phyloP scores from a whole-genome alignment of 2,329 filamentous ascomycete species.

The Torrubiella hemipterigena region DNA sequence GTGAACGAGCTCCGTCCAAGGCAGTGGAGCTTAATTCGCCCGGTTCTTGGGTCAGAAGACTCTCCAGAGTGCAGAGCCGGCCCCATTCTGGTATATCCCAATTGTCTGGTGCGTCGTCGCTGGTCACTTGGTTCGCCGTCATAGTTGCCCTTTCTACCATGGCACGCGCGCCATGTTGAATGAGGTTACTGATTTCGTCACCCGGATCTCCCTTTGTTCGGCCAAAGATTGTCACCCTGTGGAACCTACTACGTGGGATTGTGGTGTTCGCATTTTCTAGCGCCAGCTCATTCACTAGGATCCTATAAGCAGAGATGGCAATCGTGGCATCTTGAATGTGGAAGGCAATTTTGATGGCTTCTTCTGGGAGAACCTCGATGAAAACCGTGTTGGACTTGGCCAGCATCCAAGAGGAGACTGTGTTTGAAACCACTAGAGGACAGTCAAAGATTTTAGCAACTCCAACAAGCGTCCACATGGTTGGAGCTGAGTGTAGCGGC shows the following conservation, averaged over 20 bases:
- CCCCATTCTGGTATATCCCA: conserved; percentile 21
- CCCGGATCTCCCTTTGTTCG: conserved; percentile 34
- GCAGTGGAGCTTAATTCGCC: too few species aligned
- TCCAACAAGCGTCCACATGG: conserved; percentile 54
- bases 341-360: conserved; percentile 44
- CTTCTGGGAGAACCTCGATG: conserved; percentile 52
- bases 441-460: conserved; percentile 49
- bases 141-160: conserved; percentile 33
- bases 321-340: conserved; percentile 29
- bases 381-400: conserved; percentile 41
- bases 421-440: conserved; percentile 28
- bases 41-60: too few species aligned
- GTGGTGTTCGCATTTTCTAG: conserved; percentile 18
- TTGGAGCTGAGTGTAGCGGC: conserved; percentile 50
- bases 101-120: conserved; percentile 18
- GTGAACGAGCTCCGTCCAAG: conserved; percentile 5
- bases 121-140: conserved; percentile 18
- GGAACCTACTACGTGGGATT: too few species aligned
- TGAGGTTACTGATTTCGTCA: conserved; percentile 41
- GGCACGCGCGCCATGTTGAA: conserved; percentile 45
- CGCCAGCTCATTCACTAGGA: conserved; percentile 52
- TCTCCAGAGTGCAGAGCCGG: conserved; percentile 13
- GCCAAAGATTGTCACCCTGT: conserved; percentile 26
- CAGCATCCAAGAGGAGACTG: conserved; percentile 47
- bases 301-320: conserved; percentile 38